These are phyloP conservation scores for Herpomyces periplanetae DNA, from an alignment of 2,329 filamentous ascomycete genomes.

Conservation along the genomic window DNA sequence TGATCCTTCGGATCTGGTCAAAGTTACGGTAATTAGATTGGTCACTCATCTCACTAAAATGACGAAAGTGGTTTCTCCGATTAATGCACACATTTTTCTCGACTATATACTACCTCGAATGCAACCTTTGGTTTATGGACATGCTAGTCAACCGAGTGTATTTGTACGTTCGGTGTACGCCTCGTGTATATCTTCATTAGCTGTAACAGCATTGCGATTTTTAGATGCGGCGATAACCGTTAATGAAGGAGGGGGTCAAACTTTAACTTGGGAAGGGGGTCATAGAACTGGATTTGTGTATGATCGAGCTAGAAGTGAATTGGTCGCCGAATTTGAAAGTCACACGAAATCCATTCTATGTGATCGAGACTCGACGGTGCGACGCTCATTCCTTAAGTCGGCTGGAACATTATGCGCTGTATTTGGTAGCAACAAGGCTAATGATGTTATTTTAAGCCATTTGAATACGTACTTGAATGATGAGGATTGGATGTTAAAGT, in stretches of 20 bases:
- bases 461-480: conserved; percentile 92
- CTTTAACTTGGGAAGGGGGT: too few relatives aligned
- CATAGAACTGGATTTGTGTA: too few relatives aligned
- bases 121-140: conserved; percentile 15
- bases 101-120: conserved; percentile 21
- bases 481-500: conserved; percentile 78
- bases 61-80: conserved; percentile 19
- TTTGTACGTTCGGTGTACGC: conserved; percentile 67
- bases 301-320: conserved; percentile 43
- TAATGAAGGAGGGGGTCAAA: conserved; percentile 39
- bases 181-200: conserved; percentile 54
- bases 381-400: conserved; percentile 58
- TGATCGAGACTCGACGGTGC: conserved; percentile 45
- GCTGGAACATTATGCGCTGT: conserved; percentile 77
- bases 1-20: conserved; percentile 47
- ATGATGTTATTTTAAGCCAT: conserved; percentile 81
- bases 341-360: conserved; percentile 70
- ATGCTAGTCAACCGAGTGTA: conserved; percentile 15
- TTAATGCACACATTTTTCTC: conserved; percentile 24
- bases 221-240: conserved; percentile 67
- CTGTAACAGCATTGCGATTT: conserved; percentile 44
- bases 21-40: conserved; percentile 44
- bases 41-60: conserved; percentile 29
- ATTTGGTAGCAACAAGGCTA: conserved; percentile 61
- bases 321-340: conserved; percentile 43